phyloP scores from a whole-genome alignment of 2,329 filamentous ascomycete species.

The Neobulgaria alba region DNA sequence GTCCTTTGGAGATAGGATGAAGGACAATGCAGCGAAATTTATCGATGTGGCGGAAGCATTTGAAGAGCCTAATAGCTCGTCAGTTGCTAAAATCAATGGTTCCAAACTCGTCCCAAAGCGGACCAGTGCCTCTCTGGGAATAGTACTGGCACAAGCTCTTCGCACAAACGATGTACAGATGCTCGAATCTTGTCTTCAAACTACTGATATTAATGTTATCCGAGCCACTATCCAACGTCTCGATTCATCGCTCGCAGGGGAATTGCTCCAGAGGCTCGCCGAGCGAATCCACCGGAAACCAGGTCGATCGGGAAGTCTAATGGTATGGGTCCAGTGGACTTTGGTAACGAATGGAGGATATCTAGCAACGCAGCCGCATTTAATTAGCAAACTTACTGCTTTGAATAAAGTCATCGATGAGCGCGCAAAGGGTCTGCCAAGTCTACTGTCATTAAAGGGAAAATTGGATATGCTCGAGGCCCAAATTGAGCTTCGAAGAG shows the following conservation, averaged over 20 bases:
- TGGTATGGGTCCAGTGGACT: slow-evolving; percentile 95
- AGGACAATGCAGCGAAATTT: slow-evolving; percentile 56
- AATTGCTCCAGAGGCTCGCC: slow-evolving; percentile 73
- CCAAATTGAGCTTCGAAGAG: slow-evolving; percentile 73
- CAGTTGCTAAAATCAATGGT: slow-evolving; percentile 19
- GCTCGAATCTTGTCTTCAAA: slow-evolving; percentile 85
- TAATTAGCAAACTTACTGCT: slow-evolving; percentile 67
- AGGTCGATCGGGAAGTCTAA: slow-evolving; percentile 79
- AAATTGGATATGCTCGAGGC: slow-evolving; percentile 91
- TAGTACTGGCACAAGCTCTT: slow-evolving; percentile 87
- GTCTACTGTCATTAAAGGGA: slow-evolving; percentile 80
- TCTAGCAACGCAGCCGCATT: slow-evolving; percentile 74
- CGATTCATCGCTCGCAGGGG: slow-evolving; percentile 73
- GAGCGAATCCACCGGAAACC: slow-evolving; percentile 80
- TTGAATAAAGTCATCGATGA: slow-evolving; percentile 84
- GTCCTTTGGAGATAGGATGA: slow-evolving; percentile 81
- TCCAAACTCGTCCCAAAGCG: slow-evolving; percentile 34
- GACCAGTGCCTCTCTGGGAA: slow-evolving; percentile 76
- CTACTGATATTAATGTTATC: slow-evolving; percentile 66
- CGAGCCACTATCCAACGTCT: slow-evolving; percentile 84
- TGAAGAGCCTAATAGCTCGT: slow-evolving; percentile 27
- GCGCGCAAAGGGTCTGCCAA: slow-evolving; percentile 71
- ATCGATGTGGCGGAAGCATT: slow-evolving; percentile 66
- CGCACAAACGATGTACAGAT: slow-evolving; percentile 84
- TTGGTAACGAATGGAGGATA: slow-evolving; percentile 87